phyloP scores from a whole-genome alignment of 345 rosid species.

The Clarkia xantiana region DNA sequence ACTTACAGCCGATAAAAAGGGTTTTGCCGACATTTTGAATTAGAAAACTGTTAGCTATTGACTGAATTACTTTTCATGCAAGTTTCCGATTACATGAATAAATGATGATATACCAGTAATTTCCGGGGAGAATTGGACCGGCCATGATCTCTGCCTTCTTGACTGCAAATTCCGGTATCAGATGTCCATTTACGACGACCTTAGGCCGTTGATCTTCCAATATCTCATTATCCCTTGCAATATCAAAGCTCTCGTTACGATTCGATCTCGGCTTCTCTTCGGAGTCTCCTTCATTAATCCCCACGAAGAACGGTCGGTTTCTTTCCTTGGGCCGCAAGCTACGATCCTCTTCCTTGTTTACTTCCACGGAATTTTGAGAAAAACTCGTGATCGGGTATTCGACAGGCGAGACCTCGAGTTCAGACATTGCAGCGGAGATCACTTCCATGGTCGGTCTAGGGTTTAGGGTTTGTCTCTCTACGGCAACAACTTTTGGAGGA shows the following conservation, averaged over 20 bases:
- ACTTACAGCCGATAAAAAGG: too few species aligned
- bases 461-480: too few species aligned
- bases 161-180: conserved; percentile 30
- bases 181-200: conserved; percentile 51
- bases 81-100: too few species aligned
- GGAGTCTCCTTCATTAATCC: conserved; percentile 21
- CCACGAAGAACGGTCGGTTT: conserved; percentile 26
- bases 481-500: too few species aligned
- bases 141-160: conserved; percentile 50
- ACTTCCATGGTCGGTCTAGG: too few species aligned
- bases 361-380: conserved; percentile 28
- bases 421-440: conserved; percentile 13
- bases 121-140: conserved; percentile 68
- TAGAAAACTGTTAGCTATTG: too few species aligned
- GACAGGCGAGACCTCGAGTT: conserved; percentile 28
- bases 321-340: conserved; percentile 15
- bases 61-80: too few species aligned
- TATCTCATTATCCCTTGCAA: too few species aligned
- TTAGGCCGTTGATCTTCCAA: conserved; percentile 16
- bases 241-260: too few species aligned
- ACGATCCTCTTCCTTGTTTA: conserved; percentile 21
- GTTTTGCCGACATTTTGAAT: too few species aligned
- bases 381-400: conserved; percentile 18
- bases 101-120: conserved; percentile 39
- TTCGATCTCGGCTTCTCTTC: conserved; percentile 12